Evolutionary conservation across 176 grass and related monocot species (phyloP).

Genomic region (Musa itinerans): DNA sequence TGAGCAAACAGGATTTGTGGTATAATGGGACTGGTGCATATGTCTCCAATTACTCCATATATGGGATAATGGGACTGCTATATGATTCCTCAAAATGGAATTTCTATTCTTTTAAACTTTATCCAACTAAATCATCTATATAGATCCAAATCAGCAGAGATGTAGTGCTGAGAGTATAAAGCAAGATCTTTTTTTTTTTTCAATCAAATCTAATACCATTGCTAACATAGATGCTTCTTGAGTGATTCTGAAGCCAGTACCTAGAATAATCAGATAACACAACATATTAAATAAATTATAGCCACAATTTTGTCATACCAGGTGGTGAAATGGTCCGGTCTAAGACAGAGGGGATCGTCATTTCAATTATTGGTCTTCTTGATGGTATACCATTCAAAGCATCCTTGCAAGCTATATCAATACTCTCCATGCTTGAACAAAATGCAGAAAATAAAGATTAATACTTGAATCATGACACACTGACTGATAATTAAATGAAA

Average conservation of each 20-base stretch:
- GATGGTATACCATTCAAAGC: conserved; percentile 63
- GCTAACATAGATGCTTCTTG: not conserved
- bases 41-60: no score
- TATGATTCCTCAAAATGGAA: no score
- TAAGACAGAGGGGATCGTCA: conserved; percentile 96
- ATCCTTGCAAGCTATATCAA: conserved; percentile 74
- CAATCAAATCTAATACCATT: not conserved
- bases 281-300: not conserved
- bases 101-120: not conserved
- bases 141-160: not conserved
- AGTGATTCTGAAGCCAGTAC: not conserved
- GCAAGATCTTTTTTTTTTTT: not conserved
- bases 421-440: conserved; percentile 75
- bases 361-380: conserved; percentile 91
- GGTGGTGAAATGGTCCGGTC: conserved; percentile 92
- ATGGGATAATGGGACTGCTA: no score
- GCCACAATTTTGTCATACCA: conserved; percentile 34
- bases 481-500: not conserved
- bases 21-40: no score
- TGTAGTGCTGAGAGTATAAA: not conserved
- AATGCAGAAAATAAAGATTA: conserved; percentile 5
- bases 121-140: not conserved
- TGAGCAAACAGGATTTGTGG: no score
- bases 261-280: not conserved
- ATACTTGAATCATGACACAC: not conserved